Percentiles rank a stretch among this genome's conserved stretches.
Evolutionary conservation across 2,329 filamentous ascomycete species (phyloP).

Genomic region (Beauveria scarabaeidicola): DNA sequence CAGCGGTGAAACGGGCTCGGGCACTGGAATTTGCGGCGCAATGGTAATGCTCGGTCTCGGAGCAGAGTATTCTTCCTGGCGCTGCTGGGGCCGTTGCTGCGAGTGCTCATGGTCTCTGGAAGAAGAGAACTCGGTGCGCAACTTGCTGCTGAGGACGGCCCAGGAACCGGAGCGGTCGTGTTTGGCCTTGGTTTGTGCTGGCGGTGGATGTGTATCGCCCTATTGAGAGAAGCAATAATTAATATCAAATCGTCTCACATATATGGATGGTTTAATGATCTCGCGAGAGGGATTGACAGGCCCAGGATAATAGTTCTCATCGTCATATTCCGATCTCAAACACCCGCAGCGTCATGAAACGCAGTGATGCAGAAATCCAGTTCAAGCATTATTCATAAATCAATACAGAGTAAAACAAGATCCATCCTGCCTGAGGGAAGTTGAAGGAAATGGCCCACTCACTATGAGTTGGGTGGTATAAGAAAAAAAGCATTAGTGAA

Average conservation of each 20-base stretch:
- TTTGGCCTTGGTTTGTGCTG: conserved; percentile 28
- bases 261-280: conserved; percentile 15
- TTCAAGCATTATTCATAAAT: conserved; percentile 15
- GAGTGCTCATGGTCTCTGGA: conserved; percentile 2
- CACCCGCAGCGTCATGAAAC: conserved; percentile 26
- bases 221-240: conserved; percentile 27
- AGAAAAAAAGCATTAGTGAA: conserved; percentile 49
- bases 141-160: conserved; percentile 31
- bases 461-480: conserved; percentile 14
- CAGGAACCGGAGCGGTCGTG: conserved; percentile 36
- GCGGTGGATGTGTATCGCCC: conserved; percentile 27
- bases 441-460: conserved; percentile 14
- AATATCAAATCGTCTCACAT: conserved; percentile 25
- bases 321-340: conserved; percentile 36
- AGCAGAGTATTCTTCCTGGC: not conserved
- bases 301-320: conserved; percentile 20
- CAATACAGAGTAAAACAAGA: conserved; percentile 11
- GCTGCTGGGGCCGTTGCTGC: conserved; percentile 9
- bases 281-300: conserved; percentile 16
- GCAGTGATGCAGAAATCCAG: conserved; percentile 22
- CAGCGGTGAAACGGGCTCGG: conserved; percentile 25
- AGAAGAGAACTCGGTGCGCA: conserved; percentile 10
- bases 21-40: conserved; percentile 17
- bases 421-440: conserved; percentile 10
- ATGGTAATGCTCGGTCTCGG: conserved; percentile 5